Percentiles rank a stretch among this genome's conserved stretches.
Evolutionary conservation across 2,329 filamentous ascomycete species (phyloP).

Genomic region (Hypoxylon sp.): DNA sequence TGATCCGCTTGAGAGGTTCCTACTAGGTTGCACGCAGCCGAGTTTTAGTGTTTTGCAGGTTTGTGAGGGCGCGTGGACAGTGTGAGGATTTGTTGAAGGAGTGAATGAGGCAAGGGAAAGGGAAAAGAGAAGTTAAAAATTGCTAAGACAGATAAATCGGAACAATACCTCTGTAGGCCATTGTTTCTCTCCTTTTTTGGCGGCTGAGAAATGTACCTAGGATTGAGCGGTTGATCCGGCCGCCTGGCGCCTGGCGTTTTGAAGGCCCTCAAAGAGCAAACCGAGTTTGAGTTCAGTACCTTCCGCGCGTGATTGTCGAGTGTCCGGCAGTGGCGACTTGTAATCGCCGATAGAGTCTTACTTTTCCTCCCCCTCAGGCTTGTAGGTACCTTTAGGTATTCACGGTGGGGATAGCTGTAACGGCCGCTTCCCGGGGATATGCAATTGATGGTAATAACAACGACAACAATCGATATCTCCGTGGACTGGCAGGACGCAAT

Average conservation of each 20-base stretch:
- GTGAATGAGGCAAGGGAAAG: neutral
- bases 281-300: neutral
- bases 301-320: conserved; percentile 17
- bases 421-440: conserved; percentile 7
- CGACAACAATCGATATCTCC: conserved; percentile 3
- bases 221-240: conserved; percentile 6
- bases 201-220: conserved; percentile 9
- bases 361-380: conserved; percentile 2
- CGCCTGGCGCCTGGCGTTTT: conserved; percentile 13
- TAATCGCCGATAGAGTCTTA: conserved; percentile 31
- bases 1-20: conserved; percentile 28
- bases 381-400: conserved; percentile 15
- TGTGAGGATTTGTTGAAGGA: conserved; percentile 13
- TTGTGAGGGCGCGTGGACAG: conserved; percentile 1
- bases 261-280: conserved; percentile 4
- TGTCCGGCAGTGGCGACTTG: conserved; percentile 16
- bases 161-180: conserved; percentile 37
- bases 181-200: conserved; percentile 18
- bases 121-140: conserved; percentile 1
- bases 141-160: conserved; percentile 9
- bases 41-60: conserved; percentile 28
- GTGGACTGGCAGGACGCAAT: conserved; percentile 4
- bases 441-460: conserved; percentile 2
- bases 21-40: conserved; percentile 29
- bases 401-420: conserved; percentile 13